Evolutionary conservation across 169 alveolate genomes (phyloP).

Genomic region (Plasmodium knowlesi): DNA sequence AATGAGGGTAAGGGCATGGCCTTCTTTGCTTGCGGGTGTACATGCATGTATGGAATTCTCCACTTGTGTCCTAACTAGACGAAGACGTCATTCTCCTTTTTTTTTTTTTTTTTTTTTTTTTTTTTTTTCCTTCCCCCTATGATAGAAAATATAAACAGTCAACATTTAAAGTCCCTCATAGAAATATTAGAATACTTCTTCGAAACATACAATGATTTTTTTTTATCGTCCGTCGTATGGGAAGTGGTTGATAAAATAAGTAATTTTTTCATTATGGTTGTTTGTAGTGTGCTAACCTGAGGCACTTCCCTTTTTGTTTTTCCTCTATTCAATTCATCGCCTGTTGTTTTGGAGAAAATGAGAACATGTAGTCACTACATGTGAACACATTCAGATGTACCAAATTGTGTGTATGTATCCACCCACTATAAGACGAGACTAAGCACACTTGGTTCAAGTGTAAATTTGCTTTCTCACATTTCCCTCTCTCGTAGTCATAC

Average conservation of each 20-base stretch:
- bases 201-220: slow-evolving; percentile 52
- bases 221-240: slow-evolving; percentile 72
- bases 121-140: neutral
- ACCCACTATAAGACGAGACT: neutral
- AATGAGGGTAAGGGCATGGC: slow-evolving; percentile 21
- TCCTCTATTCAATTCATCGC: neutral
- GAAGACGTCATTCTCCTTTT: neutral
- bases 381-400: neutral
- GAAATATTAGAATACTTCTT: slow-evolving; percentile 63
- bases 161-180: slow-evolving; percentile 63
- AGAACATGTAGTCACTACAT: neutral
- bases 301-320: neutral
- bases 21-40: neutral
- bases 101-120: slow-evolving; percentile 24
- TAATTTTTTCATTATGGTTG: slow-evolving; percentile 28
- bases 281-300: neutral
- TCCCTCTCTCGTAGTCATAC: slow-evolving; percentile 18
- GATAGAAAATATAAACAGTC: slow-evolving; percentile 43
- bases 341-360: neutral
- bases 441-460: neutral
- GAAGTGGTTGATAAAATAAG: slow-evolving; percentile 74
- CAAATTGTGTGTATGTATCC: neutral
- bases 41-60: neutral
- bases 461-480: neutral
- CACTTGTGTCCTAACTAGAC: neutral